Conservation (phyloP, 768 basidiomycete species). For the Piloderma croceum region DNA sequence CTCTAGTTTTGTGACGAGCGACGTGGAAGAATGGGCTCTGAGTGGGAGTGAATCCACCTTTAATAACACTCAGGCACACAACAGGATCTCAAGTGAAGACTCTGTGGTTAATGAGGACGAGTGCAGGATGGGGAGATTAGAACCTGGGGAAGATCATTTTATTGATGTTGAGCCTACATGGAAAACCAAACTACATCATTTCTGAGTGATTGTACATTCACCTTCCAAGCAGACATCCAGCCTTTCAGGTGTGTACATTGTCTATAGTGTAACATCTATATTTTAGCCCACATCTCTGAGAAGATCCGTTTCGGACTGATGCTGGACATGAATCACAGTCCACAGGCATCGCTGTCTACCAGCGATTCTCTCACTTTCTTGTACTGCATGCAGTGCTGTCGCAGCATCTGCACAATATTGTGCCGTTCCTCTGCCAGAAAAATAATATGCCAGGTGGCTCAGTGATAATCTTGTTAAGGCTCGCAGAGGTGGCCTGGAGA, state of each 20-base stretch:
- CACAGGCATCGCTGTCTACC: slow-evolving; percentile 64
- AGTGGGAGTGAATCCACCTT: slow-evolving; percentile 43
- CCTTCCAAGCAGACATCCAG: slow-evolving; percentile 69
- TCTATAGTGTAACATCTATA: slow-evolving; percentile 73
- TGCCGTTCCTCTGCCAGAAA: slow-evolving; percentile 77
- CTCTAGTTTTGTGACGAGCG: slow-evolving; percentile 80
- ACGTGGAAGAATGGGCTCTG: slow-evolving; percentile 80
- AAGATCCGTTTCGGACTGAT: slow-evolving; percentile 13
- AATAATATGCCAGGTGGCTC: slow-evolving; percentile 78
- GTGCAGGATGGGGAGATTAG: slow-evolving; percentile 33
- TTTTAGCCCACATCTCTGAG: slow-evolving; percentile 41
- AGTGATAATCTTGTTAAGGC: slow-evolving; percentile 80
- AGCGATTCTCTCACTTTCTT: slow-evolving; percentile 83
- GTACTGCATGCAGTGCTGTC: slow-evolving; percentile 67
- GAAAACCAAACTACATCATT: slow-evolving; percentile 67
- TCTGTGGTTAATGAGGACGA: slow-evolving; percentile 40
- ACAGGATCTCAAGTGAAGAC: slow-evolving; percentile 16
- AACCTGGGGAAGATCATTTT: slow-evolving; percentile 56
- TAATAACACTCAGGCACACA: slow-evolving; percentile 3
- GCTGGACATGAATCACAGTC: slow-evolving; percentile 28
- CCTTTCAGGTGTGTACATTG: slow-evolving; percentile 65
- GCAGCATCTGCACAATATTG: slow-evolving; percentile 66
- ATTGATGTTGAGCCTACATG: slow-evolving; percentile 68
- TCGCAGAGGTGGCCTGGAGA: slow-evolving; percentile 71
- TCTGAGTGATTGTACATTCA: slow-evolving; percentile 72